Evolutionary conservation across 1,139 yeast genomes (phyloP), one percentile per base, ranked within the genome.

Genomic region (Debaryomycetaceae sp.): DNA sequence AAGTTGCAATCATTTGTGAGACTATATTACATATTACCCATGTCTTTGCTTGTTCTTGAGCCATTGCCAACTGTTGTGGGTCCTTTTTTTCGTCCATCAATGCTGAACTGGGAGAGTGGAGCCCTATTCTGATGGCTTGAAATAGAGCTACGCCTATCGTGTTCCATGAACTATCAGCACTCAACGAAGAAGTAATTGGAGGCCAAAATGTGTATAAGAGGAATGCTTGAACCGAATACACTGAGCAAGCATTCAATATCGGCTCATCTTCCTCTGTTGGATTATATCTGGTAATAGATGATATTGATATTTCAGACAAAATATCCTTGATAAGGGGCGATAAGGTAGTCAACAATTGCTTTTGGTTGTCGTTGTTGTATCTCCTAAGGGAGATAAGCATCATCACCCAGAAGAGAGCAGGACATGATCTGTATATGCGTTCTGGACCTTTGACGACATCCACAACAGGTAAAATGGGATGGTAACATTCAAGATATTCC

Each of bases 111-210:
- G 50, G 83, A 67, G 61, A 81, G 59, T 93, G 97, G 35, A 93
- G 69, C 0, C 99, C 98, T 9, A 91, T 87, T 46, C 97, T 72
- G 33, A 91, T 85, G 0, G 97, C 97, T 60, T 87, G 96, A 60
- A 87, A 87, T 57, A 90, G 75, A 2, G 97, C 98, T 39, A 88
- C 83, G 0, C 97, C 97, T 13, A 89, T 85, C 0, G 97, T 88
- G 58, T 87, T 88, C 95, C 97, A 93, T 4, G 96, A 86, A 5
- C 96, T 86, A 59, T 93, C 98, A 0, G 98, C 97, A 63, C 95
- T 87, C 41, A 93, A 74, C 0, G 97, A 88, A 0, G 97, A 89
- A 0, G 97, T 88, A 40, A 91, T 76, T 2, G 97, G 96, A 0
- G 98, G 98, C 98, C 98, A 93, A 62, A 85, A 83, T 1, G 97